phyloP scores from a whole-genome alignment of 352 stramenopile species.

The Saprolegnia diclina region DNA sequence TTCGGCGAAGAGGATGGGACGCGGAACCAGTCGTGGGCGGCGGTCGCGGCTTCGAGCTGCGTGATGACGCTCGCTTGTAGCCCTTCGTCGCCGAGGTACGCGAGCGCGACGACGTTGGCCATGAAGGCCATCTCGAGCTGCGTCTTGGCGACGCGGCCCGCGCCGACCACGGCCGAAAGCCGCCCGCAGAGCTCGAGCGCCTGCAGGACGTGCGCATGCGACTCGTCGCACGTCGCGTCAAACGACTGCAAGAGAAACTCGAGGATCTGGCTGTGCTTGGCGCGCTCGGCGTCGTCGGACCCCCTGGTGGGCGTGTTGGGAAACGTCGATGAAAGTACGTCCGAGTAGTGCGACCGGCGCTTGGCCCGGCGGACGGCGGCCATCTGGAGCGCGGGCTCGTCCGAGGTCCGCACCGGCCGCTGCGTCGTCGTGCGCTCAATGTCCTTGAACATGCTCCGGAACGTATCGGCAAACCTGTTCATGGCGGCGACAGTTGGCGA shows the following conservation, averaged over 20 bases:
- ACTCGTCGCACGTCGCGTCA: not conserved
- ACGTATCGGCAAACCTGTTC: not conserved
- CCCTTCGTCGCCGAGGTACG: not conserved
- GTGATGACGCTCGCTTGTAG: not conserved
- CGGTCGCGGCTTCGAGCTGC: not conserved
- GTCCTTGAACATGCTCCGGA: not conserved
- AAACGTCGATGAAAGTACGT: not conserved
- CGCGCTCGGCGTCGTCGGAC: not conserved
- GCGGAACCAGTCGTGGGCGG: not conserved
- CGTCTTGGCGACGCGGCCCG: not conserved
- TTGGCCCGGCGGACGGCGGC: not conserved
- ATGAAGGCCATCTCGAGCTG: not conserved
- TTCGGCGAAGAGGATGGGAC: not conserved
- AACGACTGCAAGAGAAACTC: not conserved
- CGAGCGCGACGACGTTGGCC: not conserved
- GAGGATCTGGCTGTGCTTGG: not conserved
- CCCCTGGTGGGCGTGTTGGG: not conserved
- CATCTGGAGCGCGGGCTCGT: not conserved
- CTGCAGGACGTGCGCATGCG: not conserved
- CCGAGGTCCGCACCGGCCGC: not conserved
- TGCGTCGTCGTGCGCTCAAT: not conserved
- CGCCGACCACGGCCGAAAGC: not conserved
- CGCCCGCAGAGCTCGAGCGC: not conserved
- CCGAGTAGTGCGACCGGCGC: not conserved
- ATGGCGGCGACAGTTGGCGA: not conserved